phyloP scores from a whole-genome alignment of 495 filamentous ascomycete species.

The Cryomyces antarcticus region DNA sequence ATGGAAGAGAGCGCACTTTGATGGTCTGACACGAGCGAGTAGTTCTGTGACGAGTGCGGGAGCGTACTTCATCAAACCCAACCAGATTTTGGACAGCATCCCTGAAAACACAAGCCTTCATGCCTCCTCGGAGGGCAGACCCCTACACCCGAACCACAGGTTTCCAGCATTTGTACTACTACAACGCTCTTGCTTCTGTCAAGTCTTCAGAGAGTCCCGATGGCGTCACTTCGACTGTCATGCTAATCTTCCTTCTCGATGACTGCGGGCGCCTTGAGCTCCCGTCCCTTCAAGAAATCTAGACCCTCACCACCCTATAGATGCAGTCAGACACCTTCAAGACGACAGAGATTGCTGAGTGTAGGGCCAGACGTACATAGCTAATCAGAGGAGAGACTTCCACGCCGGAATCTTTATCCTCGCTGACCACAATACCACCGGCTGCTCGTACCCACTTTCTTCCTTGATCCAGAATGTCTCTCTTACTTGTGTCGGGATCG shows the following conservation, averaged over 20 bases:
- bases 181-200: too few relatives aligned
- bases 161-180: too few relatives aligned
- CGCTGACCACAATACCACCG: slow-evolving; percentile 57
- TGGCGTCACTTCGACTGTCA: neutral
- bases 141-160: too few relatives aligned
- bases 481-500: slow-evolving; percentile 76
- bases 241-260: slow-evolving; percentile 49
- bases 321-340: neutral
- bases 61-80: too few relatives aligned
- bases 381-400: slow-evolving; percentile 87
- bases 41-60: too few relatives aligned
- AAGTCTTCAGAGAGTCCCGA: too few relatives aligned
- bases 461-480: slow-evolving; percentile 78
- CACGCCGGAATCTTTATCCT: slow-evolving; percentile 46
- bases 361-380: slow-evolving; percentile 49
- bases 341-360: neutral
- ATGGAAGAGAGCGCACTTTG: too few relatives aligned
- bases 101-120: too few relatives aligned
- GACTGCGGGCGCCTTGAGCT: slow-evolving; percentile 55
- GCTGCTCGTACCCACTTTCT: slow-evolving; percentile 61
- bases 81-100: too few relatives aligned
- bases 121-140: too few relatives aligned
- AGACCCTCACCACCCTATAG: slow-evolving; percentile 76
- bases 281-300: slow-evolving; percentile 48
- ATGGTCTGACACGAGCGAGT: too few relatives aligned